Evolutionary conservation across 108 stramenopile species (phyloP), one percentile per base, ranked within the genome.

Genomic region (Skeletonema menzelii): DNA sequence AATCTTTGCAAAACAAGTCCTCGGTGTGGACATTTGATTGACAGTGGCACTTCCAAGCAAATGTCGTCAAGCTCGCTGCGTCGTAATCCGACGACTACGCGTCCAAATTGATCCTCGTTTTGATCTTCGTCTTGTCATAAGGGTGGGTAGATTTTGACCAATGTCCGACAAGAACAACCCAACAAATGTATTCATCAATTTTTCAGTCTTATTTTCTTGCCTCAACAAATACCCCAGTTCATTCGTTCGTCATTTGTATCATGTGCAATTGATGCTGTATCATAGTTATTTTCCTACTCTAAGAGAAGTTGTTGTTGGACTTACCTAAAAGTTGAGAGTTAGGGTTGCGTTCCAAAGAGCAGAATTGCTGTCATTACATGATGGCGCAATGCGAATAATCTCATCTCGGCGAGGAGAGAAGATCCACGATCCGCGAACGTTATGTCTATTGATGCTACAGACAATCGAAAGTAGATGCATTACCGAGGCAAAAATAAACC

Each of bases 171-270:
- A 42, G 40, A 42, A 42, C 40, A 42, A 0, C 15, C 15, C 40
- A 4, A 42, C 15, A 15, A 42, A 42, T 15, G 40, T 42, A 2
- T 42, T 14, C 0, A 24, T 12, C 26, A 58, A n/a, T n/a, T 40
- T 34, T 1, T 27, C n/a, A n/a, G 30, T 47, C 17, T 11, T 19
- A n/a, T 38, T 17, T 47, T 47, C 15, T 60, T 40, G 59, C n/a
- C 19, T 60, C 34, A 47, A 11, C 42, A 40, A 47, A 53, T 53
- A 53, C 49, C n/a, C 59, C 17, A 60, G n/a, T 5, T 47, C 49
- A 22, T 53, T 53, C n/a, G n/a, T n/a, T n/a, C 49, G 20, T 53
- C 49, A 53, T 53, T 64, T 44, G 8, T n/a, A n/a, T n/a, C n/a
- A n/a, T n/a, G n/a, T n/a, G n/a, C n/a, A n/a, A n/a, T n/a, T n/a